A percentile compares a stretch with the other conserved stretches of the same genome.
These are phyloP conservation scores for Chaetomiaceae sp. DNA, from an alignment of 2,329 filamentous ascomycete species.

Conservation along the genomic window DNA sequence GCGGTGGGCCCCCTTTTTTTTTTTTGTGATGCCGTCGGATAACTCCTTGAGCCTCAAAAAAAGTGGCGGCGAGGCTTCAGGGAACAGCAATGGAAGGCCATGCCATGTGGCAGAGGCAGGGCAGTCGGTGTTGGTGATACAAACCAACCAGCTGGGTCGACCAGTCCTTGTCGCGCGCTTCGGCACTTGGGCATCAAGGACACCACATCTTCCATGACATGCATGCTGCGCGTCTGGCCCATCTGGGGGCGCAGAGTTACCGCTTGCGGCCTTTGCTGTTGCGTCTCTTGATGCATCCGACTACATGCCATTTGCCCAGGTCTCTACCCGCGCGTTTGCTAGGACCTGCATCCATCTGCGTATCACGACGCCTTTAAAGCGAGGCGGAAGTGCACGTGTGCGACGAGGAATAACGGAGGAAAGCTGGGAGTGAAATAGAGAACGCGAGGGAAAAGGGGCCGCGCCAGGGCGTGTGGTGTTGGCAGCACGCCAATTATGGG, in stretches of 20 bases:
- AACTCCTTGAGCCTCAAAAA: too few species aligned
- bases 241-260: neutral
- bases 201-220: neutral
- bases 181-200: neutral
- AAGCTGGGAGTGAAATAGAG: too few species aligned
- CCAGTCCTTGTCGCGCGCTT: conserved; percentile 6
- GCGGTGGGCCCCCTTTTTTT: too few species aligned
- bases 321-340: neutral
- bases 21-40: too few species aligned
- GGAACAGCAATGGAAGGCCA: neutral
- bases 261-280: neutral
- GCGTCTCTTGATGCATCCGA: neutral
- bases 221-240: neutral
- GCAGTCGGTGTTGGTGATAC: conserved; percentile 10
- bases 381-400: too few species aligned
- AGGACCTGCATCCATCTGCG: neutral
- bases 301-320: neutral
- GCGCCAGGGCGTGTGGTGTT: too few species aligned
- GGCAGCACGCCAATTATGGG: too few species aligned
- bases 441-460: too few species aligned
- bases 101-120: conserved; percentile 2
- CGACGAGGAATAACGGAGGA: too few species aligned
- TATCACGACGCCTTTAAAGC: too few species aligned
- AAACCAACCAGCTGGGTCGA: conserved; percentile 1
- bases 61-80: neutral